These are phyloP conservation scores for Hymenoscyphus linearis DNA, from an alignment of 2,329 filamentous ascomycete species.

Conservation along the genomic window DNA sequence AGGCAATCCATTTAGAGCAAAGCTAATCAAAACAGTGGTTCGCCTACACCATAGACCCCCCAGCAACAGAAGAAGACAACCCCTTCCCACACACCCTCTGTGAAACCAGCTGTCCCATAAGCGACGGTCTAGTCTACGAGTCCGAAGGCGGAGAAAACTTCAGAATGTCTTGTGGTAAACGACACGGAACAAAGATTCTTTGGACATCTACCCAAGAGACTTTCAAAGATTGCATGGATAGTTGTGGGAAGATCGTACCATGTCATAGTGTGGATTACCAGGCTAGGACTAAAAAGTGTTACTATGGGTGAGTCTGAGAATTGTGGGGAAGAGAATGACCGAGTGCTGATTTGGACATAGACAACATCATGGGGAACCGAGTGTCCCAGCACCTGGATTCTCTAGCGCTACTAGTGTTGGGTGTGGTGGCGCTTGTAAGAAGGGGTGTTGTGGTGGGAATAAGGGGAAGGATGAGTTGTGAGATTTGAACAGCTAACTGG, in stretches of 20 bases:
- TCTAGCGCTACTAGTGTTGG: not conserved
- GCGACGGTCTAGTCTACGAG: not conserved
- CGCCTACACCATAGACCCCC: not conserved
- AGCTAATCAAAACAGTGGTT: not conserved
- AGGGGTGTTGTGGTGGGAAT: not conserved
- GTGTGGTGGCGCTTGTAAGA: not conserved
- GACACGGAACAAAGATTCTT: not conserved
- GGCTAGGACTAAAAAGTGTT: not conserved
- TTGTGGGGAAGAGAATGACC: not conserved
- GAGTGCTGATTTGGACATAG: not conserved
- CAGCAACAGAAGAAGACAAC: not conserved
- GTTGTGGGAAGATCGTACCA: not conserved
- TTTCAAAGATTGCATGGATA: not conserved
- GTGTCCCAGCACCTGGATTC: not conserved
- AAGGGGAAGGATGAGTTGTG: not conserved
- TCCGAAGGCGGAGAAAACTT: not conserved
- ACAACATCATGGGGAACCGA: conserved; percentile 3
- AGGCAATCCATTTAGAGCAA: not conserved
- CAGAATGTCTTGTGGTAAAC: not conserved
- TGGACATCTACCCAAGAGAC: not conserved
- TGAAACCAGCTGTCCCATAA: not conserved
- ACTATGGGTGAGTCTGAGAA: not conserved
- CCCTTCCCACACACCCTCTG: not conserved
- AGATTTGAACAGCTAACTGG: not conserved
- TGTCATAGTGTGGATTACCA: conserved; percentile 1